Evolutionary conservation across 352 stramenopile genomes (phyloP).

Genomic region (Phytophthora foliorum): DNA sequence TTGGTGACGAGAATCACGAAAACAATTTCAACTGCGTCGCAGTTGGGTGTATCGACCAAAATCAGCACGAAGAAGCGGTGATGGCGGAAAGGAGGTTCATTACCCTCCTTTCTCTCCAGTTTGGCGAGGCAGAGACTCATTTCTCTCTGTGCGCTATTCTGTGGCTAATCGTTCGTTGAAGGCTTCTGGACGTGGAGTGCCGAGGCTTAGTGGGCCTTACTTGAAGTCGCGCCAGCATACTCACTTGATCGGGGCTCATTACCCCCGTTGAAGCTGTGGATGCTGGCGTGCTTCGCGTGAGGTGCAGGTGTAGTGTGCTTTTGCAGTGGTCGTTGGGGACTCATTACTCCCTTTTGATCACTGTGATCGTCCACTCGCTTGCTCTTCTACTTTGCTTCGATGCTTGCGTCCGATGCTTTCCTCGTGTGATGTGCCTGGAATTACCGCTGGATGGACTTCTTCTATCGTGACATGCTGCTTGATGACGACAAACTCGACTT

Average conservation of each 20-base stretch:
- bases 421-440: constrained; percentile 3
- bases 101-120: constrained; percentile 17
- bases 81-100: constrained; percentile 29
- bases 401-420: constrained; percentile 1
- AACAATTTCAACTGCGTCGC: not conserved
- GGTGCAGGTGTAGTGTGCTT: constrained; percentile 10
- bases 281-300: constrained; percentile 28
- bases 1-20: not conserved
- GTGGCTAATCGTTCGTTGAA: constrained; percentile 11
- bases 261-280: constrained; percentile 37
- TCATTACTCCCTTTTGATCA: constrained; percentile 43
- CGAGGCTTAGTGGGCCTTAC: constrained; percentile 16
- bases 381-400: constrained; percentile 26
- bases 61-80: not conserved
- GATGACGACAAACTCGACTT: constrained; percentile 6
- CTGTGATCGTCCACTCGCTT: constrained; percentile 9
- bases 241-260: constrained; percentile 47
- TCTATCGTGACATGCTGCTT: not conserved
- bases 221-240: constrained; percentile 14
- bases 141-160: constrained; percentile 27
- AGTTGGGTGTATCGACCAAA: not conserved
- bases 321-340: constrained; percentile 24
- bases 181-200: constrained; percentile 16
- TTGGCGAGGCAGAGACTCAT: constrained; percentile 39
- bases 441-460: not conserved